Base-by-base conservation (phyloP, 306 rosid species). In the Prunus mume region DNA sequence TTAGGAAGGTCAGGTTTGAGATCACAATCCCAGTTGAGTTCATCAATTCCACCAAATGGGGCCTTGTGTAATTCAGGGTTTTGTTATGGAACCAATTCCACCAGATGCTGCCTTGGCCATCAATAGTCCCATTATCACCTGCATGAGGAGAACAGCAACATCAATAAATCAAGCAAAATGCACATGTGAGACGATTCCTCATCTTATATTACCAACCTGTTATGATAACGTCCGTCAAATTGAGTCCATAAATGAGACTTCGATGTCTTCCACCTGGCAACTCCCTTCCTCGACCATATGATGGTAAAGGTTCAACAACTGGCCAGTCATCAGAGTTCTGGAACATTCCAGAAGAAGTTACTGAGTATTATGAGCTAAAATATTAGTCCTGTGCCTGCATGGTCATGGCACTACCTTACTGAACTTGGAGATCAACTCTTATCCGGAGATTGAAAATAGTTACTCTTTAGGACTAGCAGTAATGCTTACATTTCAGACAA, bases 241-340 rank as follows among this genome's bases (percentile, higher is more conserved):
- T 81, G 82, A 45, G 51, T 22, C 98, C 98, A 61, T 74, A 90
- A 43, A 93, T 87, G 73, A 93, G 93, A 74, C 96, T 90, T 71
- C 19, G 79, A 79, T 88, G 92, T 83, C 98, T 90, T 83, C 88
- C 87, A 72, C 98, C 97, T 0, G 93, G 88, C 69, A 88, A 79
- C 80, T 93, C 98, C 83, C 98, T 87, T 34, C 98, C 98, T 75
- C 91, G 89, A 65, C 98, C 98, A 76, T 93, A 93, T 1, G 98
- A 91, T 2, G 97, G 97, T 27, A 93, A 83, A 22, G 97, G 97
- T 34, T 90, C 93, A 49, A 87, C 80, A 74, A 93, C 74, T 17
- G 93, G 97, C 97, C 98, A 93, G 74, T 88, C 94, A 32, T 80
- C 63, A 0, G 82, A 77, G 80, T 86, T 72, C 97, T 91, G 87